Conservation (phyloP, 768 basidiomycete species). For the Hypholoma fasciculare region DNA sequence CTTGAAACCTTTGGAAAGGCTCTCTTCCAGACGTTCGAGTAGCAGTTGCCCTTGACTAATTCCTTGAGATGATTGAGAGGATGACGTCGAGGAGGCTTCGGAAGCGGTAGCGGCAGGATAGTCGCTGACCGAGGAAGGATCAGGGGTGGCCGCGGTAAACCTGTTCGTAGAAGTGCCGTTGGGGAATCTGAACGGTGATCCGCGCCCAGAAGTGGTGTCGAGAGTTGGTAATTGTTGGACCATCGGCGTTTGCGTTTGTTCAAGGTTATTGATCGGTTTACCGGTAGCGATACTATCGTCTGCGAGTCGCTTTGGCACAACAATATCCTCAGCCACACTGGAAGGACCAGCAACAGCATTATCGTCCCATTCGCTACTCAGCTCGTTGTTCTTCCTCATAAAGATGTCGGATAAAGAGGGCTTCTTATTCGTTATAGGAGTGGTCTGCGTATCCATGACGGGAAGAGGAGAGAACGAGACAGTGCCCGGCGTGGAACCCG, state of each 20-base stretch:
- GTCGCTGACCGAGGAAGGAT: constrained; percentile 75
- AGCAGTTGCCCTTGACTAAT: constrained; percentile 50
- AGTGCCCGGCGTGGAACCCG: constrained; percentile 28
- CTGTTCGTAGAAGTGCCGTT: constrained; percentile 49
- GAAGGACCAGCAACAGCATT: constrained; percentile 11
- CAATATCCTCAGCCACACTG: background rate
- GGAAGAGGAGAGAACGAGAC: constrained; percentile 21
- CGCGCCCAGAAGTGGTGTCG: constrained; percentile 21
- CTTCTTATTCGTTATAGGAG: constrained; percentile 53
- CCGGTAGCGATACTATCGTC: constrained; percentile 14
- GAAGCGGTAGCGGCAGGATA: constrained; percentile 71
- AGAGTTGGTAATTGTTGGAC: constrained; percentile 37
- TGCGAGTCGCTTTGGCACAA: constrained; percentile 8
- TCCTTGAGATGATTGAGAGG: constrained; percentile 62
- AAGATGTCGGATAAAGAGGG: constrained; percentile 70
- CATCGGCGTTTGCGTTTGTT: constrained; percentile 39
- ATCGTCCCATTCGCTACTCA: constrained; percentile 69
- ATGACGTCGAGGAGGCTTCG: constrained; percentile 71
- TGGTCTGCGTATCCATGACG: constrained; percentile 27
- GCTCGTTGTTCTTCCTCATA: constrained; percentile 55
- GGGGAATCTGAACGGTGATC: constrained; percentile 40
- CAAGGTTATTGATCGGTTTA: constrained; percentile 28
- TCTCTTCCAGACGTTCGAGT: constrained; percentile 71
- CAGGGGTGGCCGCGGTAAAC: constrained; percentile 66
- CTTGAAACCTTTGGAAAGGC: constrained; percentile 60